Evolutionary conservation across 2,329 filamentous ascomycete species (phyloP).

Genomic region (Didymella pomorum): DNA sequence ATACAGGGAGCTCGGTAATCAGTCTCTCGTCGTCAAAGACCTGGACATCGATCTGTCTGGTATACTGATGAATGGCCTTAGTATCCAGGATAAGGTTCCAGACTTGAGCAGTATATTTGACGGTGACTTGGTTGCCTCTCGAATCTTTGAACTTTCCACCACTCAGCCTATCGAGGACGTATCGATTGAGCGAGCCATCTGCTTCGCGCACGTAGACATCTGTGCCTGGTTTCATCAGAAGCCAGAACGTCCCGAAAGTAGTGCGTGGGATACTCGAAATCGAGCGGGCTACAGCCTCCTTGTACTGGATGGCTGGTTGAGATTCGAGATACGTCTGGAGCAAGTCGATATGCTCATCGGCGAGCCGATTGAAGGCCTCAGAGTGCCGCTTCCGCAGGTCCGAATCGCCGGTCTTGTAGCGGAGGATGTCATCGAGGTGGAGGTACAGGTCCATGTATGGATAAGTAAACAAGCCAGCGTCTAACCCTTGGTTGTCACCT

Average conservation of each 20-base stretch:
- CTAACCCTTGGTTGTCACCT: background rate
- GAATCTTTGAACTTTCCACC: too few species aligned
- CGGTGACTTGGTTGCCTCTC: too few species aligned
- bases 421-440: background rate
- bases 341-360: constrained; percentile 2
- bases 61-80: background rate
- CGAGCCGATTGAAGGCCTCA: background rate
- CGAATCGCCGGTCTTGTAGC: background rate
- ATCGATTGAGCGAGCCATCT: constrained; percentile 14
- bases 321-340: background rate
- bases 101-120: background rate
- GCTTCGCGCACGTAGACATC: constrained; percentile 22
- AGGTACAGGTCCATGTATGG: background rate
- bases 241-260: constrained; percentile 18
- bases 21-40: background rate
- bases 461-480: background rate
- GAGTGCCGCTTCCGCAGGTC: background rate
- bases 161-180: constrained; percentile 12
- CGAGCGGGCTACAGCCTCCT: background rate
- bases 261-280: constrained; percentile 8
- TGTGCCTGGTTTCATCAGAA: constrained; percentile 20
- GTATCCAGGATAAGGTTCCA: background rate
- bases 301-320: background rate
- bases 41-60: background rate
- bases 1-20: background rate